Conservation (phyloP, 495 filamentous ascomycete species). For the Sabuloglossum arenarium region DNA sequence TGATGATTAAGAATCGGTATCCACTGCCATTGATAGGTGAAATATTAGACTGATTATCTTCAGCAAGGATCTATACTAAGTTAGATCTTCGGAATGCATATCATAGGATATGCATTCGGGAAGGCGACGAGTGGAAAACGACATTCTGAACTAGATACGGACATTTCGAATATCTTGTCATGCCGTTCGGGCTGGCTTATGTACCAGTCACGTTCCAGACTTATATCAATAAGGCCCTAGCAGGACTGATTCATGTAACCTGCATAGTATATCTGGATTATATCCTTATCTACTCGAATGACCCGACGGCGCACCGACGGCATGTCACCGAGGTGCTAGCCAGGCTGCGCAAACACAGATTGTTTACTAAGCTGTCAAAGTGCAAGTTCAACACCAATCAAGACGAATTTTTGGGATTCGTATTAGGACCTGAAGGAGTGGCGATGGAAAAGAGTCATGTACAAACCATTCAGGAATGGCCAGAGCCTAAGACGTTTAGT, state of each 20-base stretch:
- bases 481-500: neutral
- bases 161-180: slow-evolving; percentile 8
- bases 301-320: neutral
- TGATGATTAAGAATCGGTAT: slow-evolving; percentile 1
- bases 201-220: slow-evolving; percentile 8
- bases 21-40: neutral
- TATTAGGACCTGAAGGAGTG: neutral
- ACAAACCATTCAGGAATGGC: neutral
- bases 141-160: slow-evolving; percentile 9
- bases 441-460: neutral
- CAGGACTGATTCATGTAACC: neutral
- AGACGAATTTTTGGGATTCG: slow-evolving; percentile 1
- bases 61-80: slow-evolving; percentile 3
- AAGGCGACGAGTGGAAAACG: slow-evolving; percentile 12
- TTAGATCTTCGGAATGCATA: slow-evolving; percentile 3
- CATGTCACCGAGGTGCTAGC: neutral
- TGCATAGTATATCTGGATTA: too few relatives aligned
- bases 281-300: neutral
- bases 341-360: neutral
- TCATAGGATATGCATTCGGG: slow-evolving; percentile 2
- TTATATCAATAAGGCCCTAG: slow-evolving; percentile 7
- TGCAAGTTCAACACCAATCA: neutral
- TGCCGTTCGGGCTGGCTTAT: slow-evolving; percentile 10
- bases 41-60: neutral
- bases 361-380: slow-evolving; percentile 3